Evolutionary conservation across 2,329 filamentous ascomycete species (phyloP).

Genomic region (Aspergillus tanneri): DNA sequence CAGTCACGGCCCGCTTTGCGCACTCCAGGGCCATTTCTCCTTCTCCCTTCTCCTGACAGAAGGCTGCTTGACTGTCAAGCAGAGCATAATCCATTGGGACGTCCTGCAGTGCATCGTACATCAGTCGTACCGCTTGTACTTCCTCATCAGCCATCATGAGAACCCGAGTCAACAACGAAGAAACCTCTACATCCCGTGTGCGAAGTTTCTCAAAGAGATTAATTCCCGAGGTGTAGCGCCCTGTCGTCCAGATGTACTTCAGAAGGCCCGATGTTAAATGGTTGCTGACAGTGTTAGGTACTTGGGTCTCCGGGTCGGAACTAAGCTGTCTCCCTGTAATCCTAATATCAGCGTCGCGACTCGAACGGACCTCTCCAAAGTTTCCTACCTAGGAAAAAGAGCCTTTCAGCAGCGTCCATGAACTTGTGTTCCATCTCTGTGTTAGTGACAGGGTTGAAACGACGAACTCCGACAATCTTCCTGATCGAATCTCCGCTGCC

Average conservation of each 20-base stretch:
- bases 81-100: slow-evolving; percentile 97
- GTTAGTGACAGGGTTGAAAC: slow-evolving; percentile 96
- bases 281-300: slow-evolving; percentile 94
- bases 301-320: slow-evolving; percentile 94
- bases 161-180: slow-evolving; percentile 85
- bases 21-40: slow-evolving; percentile 86
- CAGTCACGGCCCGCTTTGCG: slow-evolving; percentile 90
- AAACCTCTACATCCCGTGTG: slow-evolving; percentile 86
- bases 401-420: slow-evolving; percentile 84
- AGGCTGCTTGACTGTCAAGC: slow-evolving; percentile 90
- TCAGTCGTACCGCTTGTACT: slow-evolving; percentile 84
- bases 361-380: neutral
- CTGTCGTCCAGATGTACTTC: slow-evolving; percentile 93
- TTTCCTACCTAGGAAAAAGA: slow-evolving; percentile 83
- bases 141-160: slow-evolving; percentile 95
- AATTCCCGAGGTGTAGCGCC: slow-evolving; percentile 89
- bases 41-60: slow-evolving; percentile 84
- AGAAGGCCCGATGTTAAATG: slow-evolving; percentile 91
- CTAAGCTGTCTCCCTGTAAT: slow-evolving; percentile 82
- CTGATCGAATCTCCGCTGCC: slow-evolving; percentile 91
- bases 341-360: slow-evolving; percentile 20
- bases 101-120: slow-evolving; percentile 85
- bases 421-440: slow-evolving; percentile 99
- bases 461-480: slow-evolving; percentile 93
- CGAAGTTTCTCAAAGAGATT: slow-evolving; percentile 97